These are phyloP conservation scores for Plasmodium gallinaceum DNA, from an alignment of 169 alveolate genomes.

Conservation along the genomic window DNA sequence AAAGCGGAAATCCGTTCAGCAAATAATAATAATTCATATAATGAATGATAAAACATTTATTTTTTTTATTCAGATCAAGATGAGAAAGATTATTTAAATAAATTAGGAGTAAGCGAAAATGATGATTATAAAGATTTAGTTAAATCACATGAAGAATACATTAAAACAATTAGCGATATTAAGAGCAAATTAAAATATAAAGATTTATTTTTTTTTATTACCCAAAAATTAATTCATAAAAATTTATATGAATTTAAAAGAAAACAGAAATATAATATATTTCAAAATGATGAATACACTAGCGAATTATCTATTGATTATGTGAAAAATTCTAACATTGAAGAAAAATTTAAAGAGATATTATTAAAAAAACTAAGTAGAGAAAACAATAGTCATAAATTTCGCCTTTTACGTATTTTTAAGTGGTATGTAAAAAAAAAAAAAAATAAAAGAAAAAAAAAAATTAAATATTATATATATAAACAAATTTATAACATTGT, in stretches of 20 bases:
- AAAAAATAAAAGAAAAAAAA: background rate
- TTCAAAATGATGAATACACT: slow-evolving; percentile 66
- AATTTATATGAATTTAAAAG: slow-evolving; percentile 68
- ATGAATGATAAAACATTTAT: background rate
- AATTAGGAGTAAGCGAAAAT: slow-evolving; percentile 34
- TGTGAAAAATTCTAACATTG: slow-evolving; percentile 70
- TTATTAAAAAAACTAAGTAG: slow-evolving; percentile 36
- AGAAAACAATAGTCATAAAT: background rate
- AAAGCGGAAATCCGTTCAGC: too few species aligned
- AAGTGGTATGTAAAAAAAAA: slow-evolving; percentile 22
- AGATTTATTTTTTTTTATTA: slow-evolving; percentile 72
- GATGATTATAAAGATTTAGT: slow-evolving; percentile 60
- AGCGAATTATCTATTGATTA: slow-evolving; percentile 72
- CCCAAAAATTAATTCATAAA: slow-evolving; percentile 71
- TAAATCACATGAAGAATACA: slow-evolving; percentile 64
- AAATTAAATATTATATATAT: background rate
- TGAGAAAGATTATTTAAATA: slow-evolving; percentile 53
- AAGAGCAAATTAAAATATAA: slow-evolving; percentile 75
- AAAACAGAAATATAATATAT: slow-evolving; percentile 42
- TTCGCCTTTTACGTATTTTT: slow-evolving; percentile 28
- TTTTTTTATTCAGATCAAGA: slow-evolving; percentile 49
- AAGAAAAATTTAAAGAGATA: slow-evolving; percentile 64
- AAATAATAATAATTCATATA: background rate
- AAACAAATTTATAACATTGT: background rate
- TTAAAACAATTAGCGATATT: slow-evolving; percentile 42